Conservation (phyloP, 2,329 filamentous ascomycete species). For the Fonsecaea pedrosoi region DNA sequence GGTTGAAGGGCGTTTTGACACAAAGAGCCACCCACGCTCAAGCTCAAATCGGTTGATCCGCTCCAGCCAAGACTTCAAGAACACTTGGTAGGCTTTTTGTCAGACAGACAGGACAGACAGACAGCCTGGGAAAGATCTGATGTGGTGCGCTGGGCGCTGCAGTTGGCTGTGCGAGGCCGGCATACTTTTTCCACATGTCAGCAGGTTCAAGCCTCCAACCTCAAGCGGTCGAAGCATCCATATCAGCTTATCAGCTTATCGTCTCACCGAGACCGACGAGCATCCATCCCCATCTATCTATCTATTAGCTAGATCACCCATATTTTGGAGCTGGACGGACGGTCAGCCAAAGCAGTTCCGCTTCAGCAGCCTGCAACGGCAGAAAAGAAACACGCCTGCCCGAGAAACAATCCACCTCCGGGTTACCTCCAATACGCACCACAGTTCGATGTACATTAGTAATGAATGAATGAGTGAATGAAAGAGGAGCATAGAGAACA, state of each 20-base stretch:
- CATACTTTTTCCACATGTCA: not conserved
- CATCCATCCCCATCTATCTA: not conserved
- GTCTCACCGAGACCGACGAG: not conserved
- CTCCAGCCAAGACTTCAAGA: not conserved
- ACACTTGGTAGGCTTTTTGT: no score
- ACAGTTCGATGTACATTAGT: not conserved
- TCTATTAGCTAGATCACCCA: not conserved
- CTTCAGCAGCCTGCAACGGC: not conserved
- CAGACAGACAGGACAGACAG: no score
- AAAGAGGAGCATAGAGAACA: not conserved
- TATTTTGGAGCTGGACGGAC: not conserved
- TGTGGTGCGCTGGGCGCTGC: not conserved
- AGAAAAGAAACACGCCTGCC: not conserved
- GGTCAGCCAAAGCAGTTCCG: not conserved
- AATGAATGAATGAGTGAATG: not conserved
- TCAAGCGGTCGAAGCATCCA: not conserved
- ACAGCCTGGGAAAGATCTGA: not conserved
- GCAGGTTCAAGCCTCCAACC: not conserved
- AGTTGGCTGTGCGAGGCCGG: not conserved
- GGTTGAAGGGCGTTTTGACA: not conserved
- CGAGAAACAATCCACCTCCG: not conserved
- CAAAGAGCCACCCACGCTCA: not conserved
- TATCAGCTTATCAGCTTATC: not conserved
- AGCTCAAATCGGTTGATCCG: not conserved
- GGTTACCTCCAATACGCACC: not conserved